Percentiles rank a stretch among this genome's conserved stretches.
phyloP scores from a whole-genome alignment of 805 yeast genomes.

The Kuraishia molischiana region DNA sequence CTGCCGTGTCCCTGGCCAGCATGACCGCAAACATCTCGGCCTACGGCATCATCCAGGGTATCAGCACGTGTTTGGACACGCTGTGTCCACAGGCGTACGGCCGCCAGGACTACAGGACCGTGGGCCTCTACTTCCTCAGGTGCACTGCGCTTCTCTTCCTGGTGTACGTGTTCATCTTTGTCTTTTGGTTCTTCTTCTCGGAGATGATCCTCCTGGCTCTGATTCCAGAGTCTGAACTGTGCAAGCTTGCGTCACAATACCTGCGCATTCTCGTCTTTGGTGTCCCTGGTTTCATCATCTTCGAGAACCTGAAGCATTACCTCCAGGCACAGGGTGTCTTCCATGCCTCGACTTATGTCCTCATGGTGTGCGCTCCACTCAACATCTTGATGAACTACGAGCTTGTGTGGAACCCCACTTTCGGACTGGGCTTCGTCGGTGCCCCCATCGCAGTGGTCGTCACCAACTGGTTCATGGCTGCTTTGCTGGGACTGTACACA shows the following conservation, averaged over 20 bases:
- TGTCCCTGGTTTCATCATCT: slow-evolving; percentile 54
- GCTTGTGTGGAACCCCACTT: slow-evolving; percentile 51
- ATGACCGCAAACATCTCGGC: slow-evolving; percentile 77
- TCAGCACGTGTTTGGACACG: slow-evolving; percentile 72
- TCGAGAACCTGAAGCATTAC: slow-evolving; percentile 65
- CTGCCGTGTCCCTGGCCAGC: slow-evolving; percentile 65
- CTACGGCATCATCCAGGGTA: slow-evolving; percentile 65
- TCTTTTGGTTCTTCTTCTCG: slow-evolving; percentile 53
- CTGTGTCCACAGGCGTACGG: slow-evolving; percentile 75
- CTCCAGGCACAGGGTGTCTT: slow-evolving; percentile 72
- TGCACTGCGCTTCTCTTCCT: slow-evolving; percentile 48
- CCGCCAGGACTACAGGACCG: slow-evolving; percentile 49
- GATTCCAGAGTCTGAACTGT: slow-evolving; percentile 27
- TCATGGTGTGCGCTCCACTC: slow-evolving; percentile 63
- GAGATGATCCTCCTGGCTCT: slow-evolving; percentile 31
- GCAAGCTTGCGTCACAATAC: slow-evolving; percentile 47
- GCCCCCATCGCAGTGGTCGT: slow-evolving; percentile 70
- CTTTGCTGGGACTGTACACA: slow-evolving; percentile 39
- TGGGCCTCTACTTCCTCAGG: slow-evolving; percentile 60
- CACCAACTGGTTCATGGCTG: slow-evolving; percentile 64
- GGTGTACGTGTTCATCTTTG: slow-evolving; percentile 43
- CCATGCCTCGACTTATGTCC: slow-evolving; percentile 69
- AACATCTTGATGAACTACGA: slow-evolving; percentile 58
- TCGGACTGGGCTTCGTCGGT: slow-evolving; percentile 60
- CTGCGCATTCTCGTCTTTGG: slow-evolving; percentile 49